Evolutionary conservation across 2,329 filamentous ascomycete genomes (phyloP).

Genomic region (Aspergillus oerlinghausenensis): DNA sequence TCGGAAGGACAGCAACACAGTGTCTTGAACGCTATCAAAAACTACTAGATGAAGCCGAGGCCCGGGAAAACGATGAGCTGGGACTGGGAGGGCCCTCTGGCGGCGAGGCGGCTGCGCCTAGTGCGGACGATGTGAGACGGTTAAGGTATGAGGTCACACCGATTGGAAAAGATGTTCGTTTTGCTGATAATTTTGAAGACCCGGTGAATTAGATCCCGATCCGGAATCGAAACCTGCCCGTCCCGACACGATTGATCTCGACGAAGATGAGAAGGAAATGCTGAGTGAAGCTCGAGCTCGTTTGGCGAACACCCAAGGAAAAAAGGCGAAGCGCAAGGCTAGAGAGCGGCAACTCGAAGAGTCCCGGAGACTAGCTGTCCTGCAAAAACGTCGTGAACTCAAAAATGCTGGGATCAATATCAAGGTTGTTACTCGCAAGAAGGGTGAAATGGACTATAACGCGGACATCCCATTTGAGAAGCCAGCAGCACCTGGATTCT

Average conservation of each 20-base stretch:
- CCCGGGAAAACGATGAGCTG: slow-evolving; percentile 74
- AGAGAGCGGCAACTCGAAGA: slow-evolving; percentile 93
- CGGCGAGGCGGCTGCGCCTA: slow-evolving; percentile 80
- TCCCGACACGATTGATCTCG: slow-evolving; percentile 94
- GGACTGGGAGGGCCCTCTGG: slow-evolving; percentile 75
- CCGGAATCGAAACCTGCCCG: slow-evolving; percentile 93
- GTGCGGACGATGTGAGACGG: slow-evolving; percentile 84
- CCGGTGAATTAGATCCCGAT: slow-evolving; percentile 94
- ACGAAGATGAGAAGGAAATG: slow-evolving; percentile 99
- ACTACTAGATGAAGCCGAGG: slow-evolving; percentile 90
- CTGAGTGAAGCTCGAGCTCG: slow-evolving; percentile 93
- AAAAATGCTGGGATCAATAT: slow-evolving; percentile 98
- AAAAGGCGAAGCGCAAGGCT: slow-evolving; percentile 97
- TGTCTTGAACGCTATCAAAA: slow-evolving; percentile 97
- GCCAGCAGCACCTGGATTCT: slow-evolving; percentile 81
- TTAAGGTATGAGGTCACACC: slow-evolving; percentile 50
- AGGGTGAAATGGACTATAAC: slow-evolving; percentile 99
- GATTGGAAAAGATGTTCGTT: background rate
- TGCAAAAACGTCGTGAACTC: slow-evolving; percentile 93
- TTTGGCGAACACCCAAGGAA: slow-evolving; percentile 95
- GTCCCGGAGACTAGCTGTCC: slow-evolving; percentile 77
- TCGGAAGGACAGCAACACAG: slow-evolving; percentile 93
- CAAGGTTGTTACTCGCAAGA: slow-evolving; percentile 85
- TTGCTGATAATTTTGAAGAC: slow-evolving; percentile 39
- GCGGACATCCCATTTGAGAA: slow-evolving; percentile 98